A percentile compares a stretch with the other conserved stretches of the same genome.
Evolutionary conservation across 2,329 filamentous ascomycete species (phyloP).

Genomic region (Penicillium hordei): DNA sequence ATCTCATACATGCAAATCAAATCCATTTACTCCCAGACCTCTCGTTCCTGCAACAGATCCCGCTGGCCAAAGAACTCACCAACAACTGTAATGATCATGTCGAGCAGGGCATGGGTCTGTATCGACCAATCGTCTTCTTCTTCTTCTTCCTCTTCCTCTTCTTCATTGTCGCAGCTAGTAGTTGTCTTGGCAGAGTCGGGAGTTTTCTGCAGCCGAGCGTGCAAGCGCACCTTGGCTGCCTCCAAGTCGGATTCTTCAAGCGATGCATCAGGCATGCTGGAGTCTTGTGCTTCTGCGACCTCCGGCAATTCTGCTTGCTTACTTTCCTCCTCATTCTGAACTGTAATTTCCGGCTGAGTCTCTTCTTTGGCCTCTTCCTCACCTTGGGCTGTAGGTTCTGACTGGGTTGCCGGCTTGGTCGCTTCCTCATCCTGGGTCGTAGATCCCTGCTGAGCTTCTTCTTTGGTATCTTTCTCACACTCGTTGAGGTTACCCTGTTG

Average conservation of each 20-base stretch:
- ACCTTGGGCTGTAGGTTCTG: neutral
- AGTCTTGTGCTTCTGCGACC: conserved; percentile 9
- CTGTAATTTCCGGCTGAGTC: neutral
- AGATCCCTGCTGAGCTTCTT: neutral
- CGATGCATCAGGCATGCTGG: conserved; percentile 20
- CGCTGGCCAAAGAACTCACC: conserved; percentile 88
- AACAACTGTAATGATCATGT: conserved; percentile 86
- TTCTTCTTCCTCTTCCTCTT: conserved; percentile 24
- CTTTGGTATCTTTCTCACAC: neutral
- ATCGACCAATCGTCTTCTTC: conserved; percentile 24
- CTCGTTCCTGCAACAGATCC: conserved; percentile 75
- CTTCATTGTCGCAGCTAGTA: conserved; percentile 1
- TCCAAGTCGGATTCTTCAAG: conserved; percentile 43
- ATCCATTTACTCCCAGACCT: conserved; percentile 45
- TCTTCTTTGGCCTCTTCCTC: neutral
- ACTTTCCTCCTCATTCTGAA: neutral
- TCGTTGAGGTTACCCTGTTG: neutral
- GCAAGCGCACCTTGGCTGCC: conserved; percentile 50
- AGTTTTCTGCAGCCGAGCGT: conserved; percentile 36
- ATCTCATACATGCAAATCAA: conserved; percentile 4
- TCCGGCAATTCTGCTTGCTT: neutral
- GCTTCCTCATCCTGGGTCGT: neutral
- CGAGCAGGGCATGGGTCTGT: conserved; percentile 66
- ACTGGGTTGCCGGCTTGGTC: neutral
- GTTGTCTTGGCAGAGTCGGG: neutral